Conservation (phyloP, 768 basidiomycete species). For the Calocybe indica region DNA sequence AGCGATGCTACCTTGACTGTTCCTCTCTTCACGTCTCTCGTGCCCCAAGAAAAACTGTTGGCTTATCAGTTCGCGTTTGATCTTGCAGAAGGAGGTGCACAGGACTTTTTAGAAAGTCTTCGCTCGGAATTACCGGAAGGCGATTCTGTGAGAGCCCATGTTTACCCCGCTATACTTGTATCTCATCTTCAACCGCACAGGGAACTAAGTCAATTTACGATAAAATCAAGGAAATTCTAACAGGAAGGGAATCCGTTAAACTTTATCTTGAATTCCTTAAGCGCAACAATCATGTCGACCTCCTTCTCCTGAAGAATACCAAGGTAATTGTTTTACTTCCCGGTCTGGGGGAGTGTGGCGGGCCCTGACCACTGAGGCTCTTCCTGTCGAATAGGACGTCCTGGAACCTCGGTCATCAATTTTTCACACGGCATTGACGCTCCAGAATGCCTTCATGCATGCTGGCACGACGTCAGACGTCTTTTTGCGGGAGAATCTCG, state of each 20-base stretch:
- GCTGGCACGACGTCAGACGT: constrained; percentile 95
- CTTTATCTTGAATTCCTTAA: constrained; percentile 94
- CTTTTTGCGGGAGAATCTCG: constrained; percentile 93
- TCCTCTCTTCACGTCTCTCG: constrained; percentile 64
- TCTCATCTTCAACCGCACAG: constrained; percentile 26
- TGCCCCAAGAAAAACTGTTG: constrained; percentile 64
- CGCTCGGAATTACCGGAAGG: constrained; percentile 64
- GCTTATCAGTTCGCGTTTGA: constrained; percentile 97
- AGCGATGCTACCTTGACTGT: constrained; percentile 77
- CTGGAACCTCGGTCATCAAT: constrained; percentile 93
- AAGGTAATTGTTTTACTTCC: constrained; percentile 46
- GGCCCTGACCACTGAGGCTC: background rate
- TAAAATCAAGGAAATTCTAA: constrained; percentile 76
- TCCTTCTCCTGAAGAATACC: constrained; percentile 86
- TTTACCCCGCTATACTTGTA: background rate
- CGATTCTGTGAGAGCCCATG: constrained; percentile 41
- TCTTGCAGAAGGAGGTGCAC: constrained; percentile 87
- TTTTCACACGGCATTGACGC: constrained; percentile 93
- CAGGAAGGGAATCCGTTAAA: constrained; percentile 88
- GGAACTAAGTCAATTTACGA: constrained; percentile 59
- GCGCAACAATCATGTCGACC: constrained; percentile 89
- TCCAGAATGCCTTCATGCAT: constrained; percentile 97
- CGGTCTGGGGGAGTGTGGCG: background rate
- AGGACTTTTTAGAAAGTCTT: constrained; percentile 84
- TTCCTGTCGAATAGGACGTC: constrained; percentile 50